Conservation (phyloP, 2,329 filamentous ascomycete species). For the Akanthomyces dipterigenus region DNA sequence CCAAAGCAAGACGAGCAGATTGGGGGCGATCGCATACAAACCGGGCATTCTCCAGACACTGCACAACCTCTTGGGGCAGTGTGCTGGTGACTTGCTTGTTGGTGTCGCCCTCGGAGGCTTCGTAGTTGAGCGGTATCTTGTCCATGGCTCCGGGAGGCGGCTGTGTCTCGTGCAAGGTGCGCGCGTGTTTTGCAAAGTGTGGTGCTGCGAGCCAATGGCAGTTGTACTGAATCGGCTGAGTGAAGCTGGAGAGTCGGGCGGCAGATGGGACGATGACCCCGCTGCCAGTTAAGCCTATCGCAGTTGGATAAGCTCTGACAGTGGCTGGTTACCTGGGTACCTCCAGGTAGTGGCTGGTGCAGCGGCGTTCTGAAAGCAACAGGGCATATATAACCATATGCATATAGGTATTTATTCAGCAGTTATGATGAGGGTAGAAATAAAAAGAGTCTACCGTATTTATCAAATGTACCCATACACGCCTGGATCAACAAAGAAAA, state of each 20-base stretch:
- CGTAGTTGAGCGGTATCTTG: slow-evolving; percentile 66
- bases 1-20: neutral
- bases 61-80: slow-evolving; percentile 77
- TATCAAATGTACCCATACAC: too few relatives aligned
- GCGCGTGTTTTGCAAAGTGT: neutral
- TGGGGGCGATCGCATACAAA: slow-evolving; percentile 57
- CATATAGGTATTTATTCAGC: too few relatives aligned
- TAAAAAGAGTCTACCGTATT: too few relatives aligned
- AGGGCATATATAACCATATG: too few relatives aligned
- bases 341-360: neutral
- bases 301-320: neutral
- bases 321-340: neutral
- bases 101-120: slow-evolving; percentile 66
- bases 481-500: too few relatives aligned
- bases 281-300: neutral
- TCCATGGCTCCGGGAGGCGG: slow-evolving; percentile 35
- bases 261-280: slow-evolving; percentile 4
- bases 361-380: too few relatives aligned
- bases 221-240: neutral
- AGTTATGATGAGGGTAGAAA: too few relatives aligned
- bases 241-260: neutral
- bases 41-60: slow-evolving; percentile 88
- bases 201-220: neutral
- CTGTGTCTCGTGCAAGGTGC: neutral
- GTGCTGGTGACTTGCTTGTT: slow-evolving; percentile 62